Evolutionary conservation across 805 yeast species (phyloP).

Genomic region (Hanseniaspora meyeri): DNA sequence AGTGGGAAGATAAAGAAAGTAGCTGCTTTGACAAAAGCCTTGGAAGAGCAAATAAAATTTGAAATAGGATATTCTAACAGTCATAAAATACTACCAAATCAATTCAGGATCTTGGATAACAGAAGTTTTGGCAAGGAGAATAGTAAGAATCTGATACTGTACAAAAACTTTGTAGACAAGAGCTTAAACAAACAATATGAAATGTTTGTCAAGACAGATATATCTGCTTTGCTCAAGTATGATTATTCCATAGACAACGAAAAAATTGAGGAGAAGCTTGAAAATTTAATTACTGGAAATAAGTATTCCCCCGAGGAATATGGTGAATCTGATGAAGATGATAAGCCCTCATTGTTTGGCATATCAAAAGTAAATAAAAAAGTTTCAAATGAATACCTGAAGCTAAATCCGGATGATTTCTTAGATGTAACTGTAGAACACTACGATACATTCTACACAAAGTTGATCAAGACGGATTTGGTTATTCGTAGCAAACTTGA

Average conservation of each 20-base stretch:
- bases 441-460: background rate
- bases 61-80: background rate
- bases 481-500: background rate
- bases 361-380: background rate
- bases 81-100: background rate
- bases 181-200: background rate
- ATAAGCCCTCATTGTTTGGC: background rate
- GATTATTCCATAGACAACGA: conserved; percentile 1
- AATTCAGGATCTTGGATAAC: background rate
- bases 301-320: background rate
- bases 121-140: background rate
- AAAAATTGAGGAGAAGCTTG: background rate
- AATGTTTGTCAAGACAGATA: conserved; percentile 8
- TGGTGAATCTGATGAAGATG: background rate
- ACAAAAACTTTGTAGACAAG: background rate
- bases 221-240: background rate
- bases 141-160: background rate
- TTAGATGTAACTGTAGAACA: background rate
- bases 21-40: background rate
- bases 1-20: background rate
- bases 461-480: background rate
- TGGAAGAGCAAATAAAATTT: conserved; percentile 5
- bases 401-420: background rate
- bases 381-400: background rate
- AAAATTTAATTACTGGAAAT: too few species aligned